A percentile compares a stretch with the other conserved stretches of the same genome.
Evolutionary conservation across 2,329 filamentous ascomycete species (phyloP).

Genomic region (Ceratocystis colombiana): DNA sequence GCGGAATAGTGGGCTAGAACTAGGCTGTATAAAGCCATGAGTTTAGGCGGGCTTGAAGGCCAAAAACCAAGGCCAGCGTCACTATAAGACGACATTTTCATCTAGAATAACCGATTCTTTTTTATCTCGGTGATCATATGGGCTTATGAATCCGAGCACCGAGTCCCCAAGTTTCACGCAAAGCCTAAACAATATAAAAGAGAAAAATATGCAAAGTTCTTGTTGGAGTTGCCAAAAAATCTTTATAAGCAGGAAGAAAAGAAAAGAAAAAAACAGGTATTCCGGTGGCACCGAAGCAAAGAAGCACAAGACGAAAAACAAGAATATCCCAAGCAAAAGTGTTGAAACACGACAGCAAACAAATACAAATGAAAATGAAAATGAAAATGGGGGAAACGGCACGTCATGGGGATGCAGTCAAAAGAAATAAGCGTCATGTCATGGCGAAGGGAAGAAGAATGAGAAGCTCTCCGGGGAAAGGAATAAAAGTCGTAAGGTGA

Average conservation of each 20-base stretch:
- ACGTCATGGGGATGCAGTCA: conserved; percentile 13
- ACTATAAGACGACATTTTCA: too few relatives aligned
- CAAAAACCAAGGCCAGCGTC: too few relatives aligned
- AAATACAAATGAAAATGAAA: conserved; percentile 12
- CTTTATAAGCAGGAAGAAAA: not conserved
- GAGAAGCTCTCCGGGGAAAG: not conserved
- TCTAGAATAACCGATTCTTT: too few relatives aligned
- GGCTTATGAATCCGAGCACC: too few relatives aligned
- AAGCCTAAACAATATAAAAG: not conserved
- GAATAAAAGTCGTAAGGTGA: conserved; percentile 2
- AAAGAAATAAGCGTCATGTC: conserved; percentile 2
- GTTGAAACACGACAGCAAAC: not conserved
- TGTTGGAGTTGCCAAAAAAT: not conserved
- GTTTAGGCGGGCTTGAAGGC: too few relatives aligned
- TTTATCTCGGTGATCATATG: too few relatives aligned
- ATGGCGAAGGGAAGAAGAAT: not conserved
- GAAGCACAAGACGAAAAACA: not conserved
- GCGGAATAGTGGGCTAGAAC: too few relatives aligned
- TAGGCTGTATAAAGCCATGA: too few relatives aligned
- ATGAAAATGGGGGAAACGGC: conserved; percentile 11
- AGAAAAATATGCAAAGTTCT: not conserved
- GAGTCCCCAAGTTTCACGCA: too few relatives aligned
- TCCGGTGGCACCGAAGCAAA: conserved; percentile 3
- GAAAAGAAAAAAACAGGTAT: not conserved
- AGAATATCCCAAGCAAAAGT: not conserved